Evolutionary conservation across 2,329 filamentous ascomycete species (phyloP), one percentile per base, ranked within the genome.

Genomic region (Rachicladosporium sp.): DNA sequence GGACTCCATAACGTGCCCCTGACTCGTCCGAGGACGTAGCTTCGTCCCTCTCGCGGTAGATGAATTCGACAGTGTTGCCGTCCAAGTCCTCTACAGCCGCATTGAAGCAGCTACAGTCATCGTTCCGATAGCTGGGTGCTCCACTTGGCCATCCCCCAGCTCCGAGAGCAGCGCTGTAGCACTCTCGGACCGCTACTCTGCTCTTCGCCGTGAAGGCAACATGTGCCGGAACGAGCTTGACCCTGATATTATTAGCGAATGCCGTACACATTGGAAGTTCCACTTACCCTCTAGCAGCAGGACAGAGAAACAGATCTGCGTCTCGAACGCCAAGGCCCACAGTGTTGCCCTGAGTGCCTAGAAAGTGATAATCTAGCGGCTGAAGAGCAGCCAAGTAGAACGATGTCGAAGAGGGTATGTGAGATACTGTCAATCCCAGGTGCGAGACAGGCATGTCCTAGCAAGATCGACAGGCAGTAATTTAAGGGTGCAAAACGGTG

Each of bases 351-450:
- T 72, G 68, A 43, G 73, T 66, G 41, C 73, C 74, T 46, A 85
- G 71, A 57, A 78, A 93, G 44, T 73, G 73, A 45, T 93, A 78
- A 30, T 82, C 82, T 13, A 93, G 70, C 3, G 84, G 81, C 50
- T 89, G 83, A 6, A 85, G 71, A 47, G 86, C 71, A 46, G 82
- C 74, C 13, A 87, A 74, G 62, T 86, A 93, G 67, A 93, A 93
- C 6, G 85, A 91, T 36, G 81, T 77, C 3, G 86, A 82, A 29
- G 79, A 76, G 40, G 85, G 76, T 39, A 93, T 75, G 60, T 88
- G 79, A 44, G 78, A 79, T 55, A 93, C 86, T 30, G 74, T 77
- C 45, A 80, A 66, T 44, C 73, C 75, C 44, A 78, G 68, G 54
- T 77, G 74, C 33, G 74, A 74, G 50, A 77, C 62, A 42, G 75